These are phyloP conservation scores for Rosa lucieae DNA, from an alignment of 306 rosid species.

Conservation along the genomic window DNA sequence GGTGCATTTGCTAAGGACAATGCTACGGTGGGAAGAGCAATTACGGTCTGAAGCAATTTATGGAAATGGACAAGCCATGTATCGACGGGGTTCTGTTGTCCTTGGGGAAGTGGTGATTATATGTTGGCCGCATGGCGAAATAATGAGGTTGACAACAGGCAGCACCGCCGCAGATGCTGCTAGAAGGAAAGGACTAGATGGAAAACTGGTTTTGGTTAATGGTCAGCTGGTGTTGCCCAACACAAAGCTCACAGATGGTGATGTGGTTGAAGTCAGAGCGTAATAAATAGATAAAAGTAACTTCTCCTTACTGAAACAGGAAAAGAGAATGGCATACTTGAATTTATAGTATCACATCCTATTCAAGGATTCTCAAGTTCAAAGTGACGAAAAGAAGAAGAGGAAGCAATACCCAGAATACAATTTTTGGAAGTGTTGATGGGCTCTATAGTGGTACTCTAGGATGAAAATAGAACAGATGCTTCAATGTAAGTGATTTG, in stretches of 20 bases:
- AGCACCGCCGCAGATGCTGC: constrained; percentile 99
- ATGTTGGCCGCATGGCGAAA: constrained; percentile 86
- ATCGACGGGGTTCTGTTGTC: constrained; percentile 35
- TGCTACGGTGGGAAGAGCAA: constrained; percentile 94
- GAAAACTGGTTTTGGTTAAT: constrained; percentile 77
- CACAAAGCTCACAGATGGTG: constrained; percentile 90
- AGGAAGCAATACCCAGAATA: background rate
- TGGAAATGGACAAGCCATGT: constrained; percentile 39
- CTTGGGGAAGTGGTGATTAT: constrained; percentile 85
- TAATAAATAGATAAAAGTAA: constrained; percentile 28
- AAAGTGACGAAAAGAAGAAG: background rate
- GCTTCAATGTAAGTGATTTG: background rate
- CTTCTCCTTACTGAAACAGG: background rate
- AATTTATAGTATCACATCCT: background rate
- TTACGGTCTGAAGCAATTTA: constrained; percentile 71
- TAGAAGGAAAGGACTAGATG: constrained; percentile 80
- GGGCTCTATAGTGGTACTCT: background rate
- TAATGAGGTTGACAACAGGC: constrained; percentile 77
- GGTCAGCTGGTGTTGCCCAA: constrained; percentile 74
- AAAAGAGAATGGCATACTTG: background rate
- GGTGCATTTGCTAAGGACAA: constrained; percentile 77
- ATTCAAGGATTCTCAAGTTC: background rate
- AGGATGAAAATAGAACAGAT: background rate
- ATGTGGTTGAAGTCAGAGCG: constrained; percentile 84
- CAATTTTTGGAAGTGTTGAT: background rate